Evolutionary conservation across 176 grass and related monocot species (phyloP).

Genomic region (Poa pratensis): DNA sequence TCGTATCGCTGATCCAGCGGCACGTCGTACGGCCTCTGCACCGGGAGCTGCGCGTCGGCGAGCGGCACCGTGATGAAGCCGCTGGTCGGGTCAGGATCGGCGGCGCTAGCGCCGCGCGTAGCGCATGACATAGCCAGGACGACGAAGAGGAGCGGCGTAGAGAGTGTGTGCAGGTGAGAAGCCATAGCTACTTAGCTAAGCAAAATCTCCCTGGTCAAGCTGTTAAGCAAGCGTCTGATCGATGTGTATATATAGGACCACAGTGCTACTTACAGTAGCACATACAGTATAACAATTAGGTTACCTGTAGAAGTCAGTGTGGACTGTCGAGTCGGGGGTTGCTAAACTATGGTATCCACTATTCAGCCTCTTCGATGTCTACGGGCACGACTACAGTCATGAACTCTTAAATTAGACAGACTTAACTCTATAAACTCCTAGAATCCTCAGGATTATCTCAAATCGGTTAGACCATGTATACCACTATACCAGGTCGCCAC

Average conservation of each 20-base stretch:
- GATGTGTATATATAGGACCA: neutral
- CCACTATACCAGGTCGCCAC: neutral
- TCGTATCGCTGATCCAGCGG: conserved; percentile 19
- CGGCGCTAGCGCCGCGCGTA: neutral
- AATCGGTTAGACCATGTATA: neutral
- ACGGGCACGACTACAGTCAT: neutral
- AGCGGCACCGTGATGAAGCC: conserved; percentile 47
- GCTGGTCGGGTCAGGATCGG: neutral
- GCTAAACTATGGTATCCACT: neutral
- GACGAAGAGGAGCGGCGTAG: neutral
- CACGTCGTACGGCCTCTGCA: conserved; percentile 48
- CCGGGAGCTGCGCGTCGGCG: conserved; percentile 17
- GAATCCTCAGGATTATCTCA: neutral
- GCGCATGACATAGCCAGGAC: conserved; percentile 9
- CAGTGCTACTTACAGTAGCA: too few relatives aligned
- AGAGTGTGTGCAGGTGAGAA: too few relatives aligned
- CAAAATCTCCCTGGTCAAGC: neutral
- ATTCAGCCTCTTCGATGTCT: neutral
- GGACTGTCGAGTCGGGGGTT: too few relatives aligned
- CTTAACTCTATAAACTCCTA: neutral
- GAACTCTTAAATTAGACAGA: neutral
- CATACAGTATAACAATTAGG: too few relatives aligned
- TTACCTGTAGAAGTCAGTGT: too few relatives aligned
- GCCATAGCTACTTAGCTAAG: neutral
- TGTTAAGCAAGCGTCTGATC: conserved; percentile 10